These are phyloP conservation scores for Candida cerambycidarum DNA, from an alignment of 805 yeast genomes.

Conservation along the genomic window DNA sequence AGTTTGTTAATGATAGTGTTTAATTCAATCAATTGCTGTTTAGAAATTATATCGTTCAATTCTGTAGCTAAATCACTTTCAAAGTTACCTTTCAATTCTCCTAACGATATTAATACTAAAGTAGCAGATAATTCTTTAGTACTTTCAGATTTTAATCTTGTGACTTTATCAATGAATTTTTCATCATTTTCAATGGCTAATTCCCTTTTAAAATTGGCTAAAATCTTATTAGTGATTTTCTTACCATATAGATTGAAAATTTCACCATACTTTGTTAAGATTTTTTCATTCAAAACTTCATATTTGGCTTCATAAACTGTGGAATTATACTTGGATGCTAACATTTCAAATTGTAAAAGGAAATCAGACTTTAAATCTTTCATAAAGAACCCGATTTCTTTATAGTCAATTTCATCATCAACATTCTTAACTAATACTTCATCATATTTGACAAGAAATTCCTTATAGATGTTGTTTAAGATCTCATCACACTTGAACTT, in stretches of 20 bases:
- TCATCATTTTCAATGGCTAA: constrained; percentile 13
- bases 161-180: constrained; percentile 18
- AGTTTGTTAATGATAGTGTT: constrained; percentile 33
- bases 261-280: constrained; percentile 31
- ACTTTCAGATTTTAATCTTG: constrained; percentile 4
- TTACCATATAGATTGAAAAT: constrained; percentile 37
- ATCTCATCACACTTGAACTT: constrained; percentile 94
- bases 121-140: constrained; percentile 15
- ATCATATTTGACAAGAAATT: constrained; percentile 24
- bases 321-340: constrained; percentile 73
- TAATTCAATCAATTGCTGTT: constrained; percentile 37
- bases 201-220: constrained; percentile 15
- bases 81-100: constrained; percentile 22
- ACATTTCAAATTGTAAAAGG: constrained; percentile 56
- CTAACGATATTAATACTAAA: constrained; percentile 26
- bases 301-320: constrained; percentile 69
- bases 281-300: constrained; percentile 42
- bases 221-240: constrained; percentile 14
- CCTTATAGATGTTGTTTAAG: constrained; percentile 38
- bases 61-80: constrained; percentile 29
- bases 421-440: constrained; percentile 13
- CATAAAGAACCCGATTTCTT: constrained; percentile 46
- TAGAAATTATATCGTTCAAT: constrained; percentile 37
- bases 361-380: constrained; percentile 45
- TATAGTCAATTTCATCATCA: constrained; percentile 38